phyloP scores from a whole-genome alignment of 139 green algal species.

The Picochlorum costavermella region DNA sequence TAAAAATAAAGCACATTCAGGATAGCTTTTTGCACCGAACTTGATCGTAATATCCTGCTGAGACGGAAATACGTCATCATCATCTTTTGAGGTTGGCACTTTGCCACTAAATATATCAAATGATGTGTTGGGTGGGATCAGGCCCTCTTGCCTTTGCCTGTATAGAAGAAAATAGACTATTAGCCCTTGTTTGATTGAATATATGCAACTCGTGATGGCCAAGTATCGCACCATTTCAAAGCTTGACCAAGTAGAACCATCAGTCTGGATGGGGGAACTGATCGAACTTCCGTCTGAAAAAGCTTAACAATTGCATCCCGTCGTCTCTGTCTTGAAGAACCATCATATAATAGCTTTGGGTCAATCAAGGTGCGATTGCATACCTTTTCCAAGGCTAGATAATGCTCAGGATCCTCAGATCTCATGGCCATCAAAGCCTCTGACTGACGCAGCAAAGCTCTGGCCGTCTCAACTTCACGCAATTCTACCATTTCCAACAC shows the following conservation, averaged over 20 bases:
- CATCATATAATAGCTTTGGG: slow-evolving; percentile 63
- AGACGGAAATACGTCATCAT: slow-evolving; percentile 77
- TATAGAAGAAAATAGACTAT: slow-evolving; percentile 48
- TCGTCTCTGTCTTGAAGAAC: slow-evolving; percentile 75
- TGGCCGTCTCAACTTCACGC: slow-evolving; percentile 82
- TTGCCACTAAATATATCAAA: slow-evolving; percentile 89
- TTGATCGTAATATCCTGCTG: slow-evolving; percentile 54
- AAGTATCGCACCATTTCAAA: slow-evolving; percentile 69
- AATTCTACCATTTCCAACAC: slow-evolving; percentile 95
- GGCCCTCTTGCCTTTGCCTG: slow-evolving; percentile 69
- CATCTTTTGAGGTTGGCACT: slow-evolving; percentile 62
- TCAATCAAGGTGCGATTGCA: slow-evolving; percentile 68
- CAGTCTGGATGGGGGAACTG: slow-evolving; percentile 79
- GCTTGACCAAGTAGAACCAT: slow-evolving; percentile 94
- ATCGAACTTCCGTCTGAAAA: slow-evolving; percentile 74
- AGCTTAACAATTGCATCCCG: slow-evolving; percentile 65
- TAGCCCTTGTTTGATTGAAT: neutral
- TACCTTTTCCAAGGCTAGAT: slow-evolving; percentile 76
- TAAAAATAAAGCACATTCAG: slow-evolving; percentile 78
- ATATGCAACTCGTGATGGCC: neutral
- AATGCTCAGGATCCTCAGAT: slow-evolving; percentile 74
- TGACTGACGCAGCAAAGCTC: slow-evolving; percentile 83
- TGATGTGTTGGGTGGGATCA: slow-evolving; percentile 71
- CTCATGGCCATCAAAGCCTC: slow-evolving; percentile 73
- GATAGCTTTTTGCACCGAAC: slow-evolving; percentile 56